A percentile compares a stretch with the other conserved stretches of the same genome.
Evolutionary conservation across 306 rosid genomes (phyloP).

Genomic region (Nissolia schottii): DNA sequence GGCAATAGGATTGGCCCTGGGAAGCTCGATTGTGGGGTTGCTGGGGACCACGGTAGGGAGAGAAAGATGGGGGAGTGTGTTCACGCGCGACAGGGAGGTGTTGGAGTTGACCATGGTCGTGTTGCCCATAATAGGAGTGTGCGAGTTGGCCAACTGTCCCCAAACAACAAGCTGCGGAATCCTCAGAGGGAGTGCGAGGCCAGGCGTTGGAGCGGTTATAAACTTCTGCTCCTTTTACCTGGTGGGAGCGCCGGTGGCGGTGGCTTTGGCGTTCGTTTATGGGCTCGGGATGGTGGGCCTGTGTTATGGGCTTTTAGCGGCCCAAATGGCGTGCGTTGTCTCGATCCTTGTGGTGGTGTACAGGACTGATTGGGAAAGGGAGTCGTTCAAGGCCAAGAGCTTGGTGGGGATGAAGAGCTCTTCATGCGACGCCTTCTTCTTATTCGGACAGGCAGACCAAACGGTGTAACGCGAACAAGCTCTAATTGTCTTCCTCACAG

Average conservation of each 20-base stretch:
- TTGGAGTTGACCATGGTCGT: slow-evolving; percentile 38
- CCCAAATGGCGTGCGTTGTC: slow-evolving; percentile 48
- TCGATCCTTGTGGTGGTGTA: slow-evolving; percentile 40
- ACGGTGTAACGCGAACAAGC: slow-evolving; percentile 28
- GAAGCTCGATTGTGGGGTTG: slow-evolving; percentile 41
- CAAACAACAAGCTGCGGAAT: slow-evolving; percentile 58
- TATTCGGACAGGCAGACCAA: background rate
- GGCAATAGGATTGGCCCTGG: slow-evolving; percentile 40
- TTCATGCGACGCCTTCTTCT: background rate
- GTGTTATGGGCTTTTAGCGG: slow-evolving; percentile 53
- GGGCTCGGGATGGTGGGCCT: slow-evolving; percentile 48
- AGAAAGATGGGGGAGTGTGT: slow-evolving; percentile 45
- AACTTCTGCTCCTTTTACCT: slow-evolving; percentile 50
- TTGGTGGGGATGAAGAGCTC: slow-evolving; percentile 40
- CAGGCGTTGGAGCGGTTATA: slow-evolving; percentile 47
- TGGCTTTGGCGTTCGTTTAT: slow-evolving; percentile 43
- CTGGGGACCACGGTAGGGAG: slow-evolving; percentile 40
- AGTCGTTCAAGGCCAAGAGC: slow-evolving; percentile 40
- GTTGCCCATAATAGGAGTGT: slow-evolving; percentile 49
- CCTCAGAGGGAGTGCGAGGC: slow-evolving; percentile 58
- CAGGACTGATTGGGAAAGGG: slow-evolving; percentile 49
- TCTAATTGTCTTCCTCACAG: slow-evolving; percentile 20
- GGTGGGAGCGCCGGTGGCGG: slow-evolving; percentile 57
- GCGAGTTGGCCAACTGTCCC: slow-evolving; percentile 56
- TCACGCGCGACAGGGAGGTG: slow-evolving; percentile 43